Evolutionary conservation across 371 early-diverging fungal genomes (phyloP), one percentile per base, ranked within the genome.

Genomic region (Syncephalastrum sp.): DNA sequence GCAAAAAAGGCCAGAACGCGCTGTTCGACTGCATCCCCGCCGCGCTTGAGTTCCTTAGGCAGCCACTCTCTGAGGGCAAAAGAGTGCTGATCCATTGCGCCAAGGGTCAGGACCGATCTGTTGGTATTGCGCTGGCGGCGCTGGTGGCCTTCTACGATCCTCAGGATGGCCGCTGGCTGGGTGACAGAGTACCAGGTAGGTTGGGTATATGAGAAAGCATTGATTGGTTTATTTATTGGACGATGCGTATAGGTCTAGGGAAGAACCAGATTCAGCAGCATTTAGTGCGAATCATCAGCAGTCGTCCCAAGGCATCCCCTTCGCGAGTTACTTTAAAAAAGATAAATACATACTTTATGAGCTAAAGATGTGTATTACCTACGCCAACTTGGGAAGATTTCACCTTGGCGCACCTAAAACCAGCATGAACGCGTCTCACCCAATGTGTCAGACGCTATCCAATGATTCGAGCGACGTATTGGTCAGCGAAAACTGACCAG

Each of bases 71-170:
- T n/a, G 23, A 71, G 16, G 54, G 68, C 4, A 60, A 64, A 24
- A 64, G 61, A 12, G 59, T 72, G 1, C 65, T 91, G 27, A 63
- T 91, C 10, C 83, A 85, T 49, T 85, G 91, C 68, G 61, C 63
- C 5, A 66, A 74, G 56, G 79, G 84, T 10, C 81, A 75, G 54
- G 92, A 92, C 64, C 64, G 90, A 24, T 88, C 91, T 3, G 91
- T 91, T 0, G 89, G 91, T 14, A 85, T 94, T 53, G 72, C 86
- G n/a, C 61, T 92, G 51, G 82, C 88, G 0, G 60, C 90, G 15
- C 53, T 92, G 14, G 64, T 85, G 1, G 59, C 78, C 7, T 87
- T 78, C 50, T 86, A 69, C 60, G 84, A 85, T 49, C 56, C 62
- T 24, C 21, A 75, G 19, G 75, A 75, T 64, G 60, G 42, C 38